Evolutionary conservation across 2,329 filamentous ascomycete genomes (phyloP), one percentile per base, ranked within the genome.

Genomic region (Colletotrichum trifolii): DNA sequence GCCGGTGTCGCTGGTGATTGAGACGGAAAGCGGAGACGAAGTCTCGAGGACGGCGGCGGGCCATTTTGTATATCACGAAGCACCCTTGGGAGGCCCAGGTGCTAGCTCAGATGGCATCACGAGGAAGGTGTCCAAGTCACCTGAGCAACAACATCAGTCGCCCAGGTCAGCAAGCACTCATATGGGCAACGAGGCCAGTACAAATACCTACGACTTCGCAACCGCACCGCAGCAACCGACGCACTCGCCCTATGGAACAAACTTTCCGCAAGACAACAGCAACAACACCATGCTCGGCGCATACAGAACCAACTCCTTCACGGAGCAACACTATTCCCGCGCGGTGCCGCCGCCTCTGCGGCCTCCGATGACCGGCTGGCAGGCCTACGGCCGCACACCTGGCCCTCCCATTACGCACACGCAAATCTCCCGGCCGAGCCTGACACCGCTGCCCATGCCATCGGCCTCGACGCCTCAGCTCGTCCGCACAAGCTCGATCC

Each of bases 131-230:
- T 71, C 74, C 54, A 75, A 75, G 72, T 82, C 81, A 81, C 78
- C 80, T 77, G 80, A 77, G 67, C 79, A 79, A 75, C 57, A 84
- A 74, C 80, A 83, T 78, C 75, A 66, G 40, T 68, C 67, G n/a
- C 67, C 67, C 47, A 66, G 67, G 65, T 67, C 67, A 68, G 59
- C 68, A 60, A 76, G 71, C 68, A 78, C 68, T 6, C 59, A 71
- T 58, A 65, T 72, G 43, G 68, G 69, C 70, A 68, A 73, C 72
- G 69, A 83, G 71, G 57, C 83, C 79, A 65, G 79, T 85, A 75
- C 85, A 78, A 84, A 85, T 75, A 83, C 82, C 48, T 87, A 87
- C 70, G 80, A 80, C 52, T 89, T 87, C 72, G 83, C 81, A 70
- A 82, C 85, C 68, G 82, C 82, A 82, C 74, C 82, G 81, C 68